phyloP scores from a whole-genome alignment of 106 monocot genomes.

The Dioscorea dumetorum region DNA sequence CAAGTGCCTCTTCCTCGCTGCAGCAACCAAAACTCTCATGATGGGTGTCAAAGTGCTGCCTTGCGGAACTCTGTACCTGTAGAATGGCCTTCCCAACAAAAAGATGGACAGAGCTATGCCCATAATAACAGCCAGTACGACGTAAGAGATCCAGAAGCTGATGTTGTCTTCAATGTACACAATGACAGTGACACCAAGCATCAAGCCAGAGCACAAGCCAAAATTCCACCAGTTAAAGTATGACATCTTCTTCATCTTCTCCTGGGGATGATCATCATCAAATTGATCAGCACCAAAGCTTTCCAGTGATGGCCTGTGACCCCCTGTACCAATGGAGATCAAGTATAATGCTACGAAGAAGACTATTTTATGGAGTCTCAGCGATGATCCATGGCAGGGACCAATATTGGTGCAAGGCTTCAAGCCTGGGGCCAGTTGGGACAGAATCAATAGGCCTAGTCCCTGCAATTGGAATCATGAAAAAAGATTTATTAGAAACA shows the following conservation, averaged over 20 bases:
- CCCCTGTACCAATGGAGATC: slow-evolving; percentile 66
- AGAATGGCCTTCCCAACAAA: slow-evolving; percentile 34
- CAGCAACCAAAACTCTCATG: slow-evolving; percentile 42
- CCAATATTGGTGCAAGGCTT: slow-evolving; percentile 21
- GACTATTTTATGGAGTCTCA: slow-evolving; percentile 30
- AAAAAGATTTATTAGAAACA: too few species aligned
- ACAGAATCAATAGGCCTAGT: slow-evolving; percentile 37
- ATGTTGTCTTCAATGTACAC: slow-evolving; percentile 61
- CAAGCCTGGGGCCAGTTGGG: slow-evolving; percentile 46
- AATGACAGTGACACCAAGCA: slow-evolving; percentile 50
- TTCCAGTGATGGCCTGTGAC: slow-evolving; percentile 74
- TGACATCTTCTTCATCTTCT: slow-evolving; percentile 75
- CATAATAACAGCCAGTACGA: slow-evolving; percentile 39
- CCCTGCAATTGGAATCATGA: slow-evolving; percentile 30
- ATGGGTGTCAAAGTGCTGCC: slow-evolving; percentile 66
- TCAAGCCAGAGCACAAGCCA: slow-evolving; percentile 43
- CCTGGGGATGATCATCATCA: slow-evolving; percentile 43
- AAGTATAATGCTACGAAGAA: slow-evolving; percentile 73
- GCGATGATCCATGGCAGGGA: background rate
- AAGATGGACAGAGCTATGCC: slow-evolving; percentile 29
- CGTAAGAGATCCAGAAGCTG: slow-evolving; percentile 39
- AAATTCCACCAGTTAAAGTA: slow-evolving; percentile 96
- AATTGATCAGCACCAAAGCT: slow-evolving; percentile 93
- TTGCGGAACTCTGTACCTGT: slow-evolving; percentile 34
- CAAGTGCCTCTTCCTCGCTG: slow-evolving; percentile 38